Evolutionary conservation across 2,329 filamentous ascomycete species (phyloP).

Genomic region (Fusarium illudens): DNA sequence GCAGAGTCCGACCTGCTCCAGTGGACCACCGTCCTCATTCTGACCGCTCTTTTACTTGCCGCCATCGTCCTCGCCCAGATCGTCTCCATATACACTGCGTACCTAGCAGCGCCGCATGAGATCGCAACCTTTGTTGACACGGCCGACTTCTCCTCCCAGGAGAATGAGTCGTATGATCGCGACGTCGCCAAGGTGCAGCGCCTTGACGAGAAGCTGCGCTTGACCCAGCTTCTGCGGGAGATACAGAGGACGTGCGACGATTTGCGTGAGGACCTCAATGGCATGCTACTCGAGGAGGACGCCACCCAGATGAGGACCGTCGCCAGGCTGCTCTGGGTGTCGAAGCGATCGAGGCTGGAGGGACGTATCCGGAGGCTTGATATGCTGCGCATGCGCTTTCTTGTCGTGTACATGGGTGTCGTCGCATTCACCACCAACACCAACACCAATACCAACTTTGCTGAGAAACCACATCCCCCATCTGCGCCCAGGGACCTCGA

Average conservation of each 20-base stretch:
- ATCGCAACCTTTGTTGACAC: conserved; percentile 66
- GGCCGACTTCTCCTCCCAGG: conserved; percentile 68
- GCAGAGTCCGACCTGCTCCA: conserved; percentile 60
- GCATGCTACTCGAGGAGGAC: conserved; percentile 58
- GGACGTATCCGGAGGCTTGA: conserved; percentile 67
- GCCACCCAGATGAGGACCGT: conserved; percentile 54
- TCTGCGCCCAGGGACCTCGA: conserved; percentile 47
- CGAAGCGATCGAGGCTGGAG: conserved; percentile 62
- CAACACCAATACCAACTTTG: conserved; percentile 36
- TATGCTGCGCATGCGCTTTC: conserved; percentile 69
- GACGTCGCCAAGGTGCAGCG: conserved; percentile 66
- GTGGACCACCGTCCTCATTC: conserved; percentile 66
- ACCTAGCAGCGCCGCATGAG: conserved; percentile 66
- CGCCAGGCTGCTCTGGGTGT: conserved; percentile 67
- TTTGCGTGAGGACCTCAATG: conserved; percentile 67
- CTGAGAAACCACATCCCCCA: conserved; percentile 47
- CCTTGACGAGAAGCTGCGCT: conserved; percentile 69
- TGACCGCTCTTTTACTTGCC: conserved; percentile 66
- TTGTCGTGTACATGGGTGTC: conserved; percentile 71
- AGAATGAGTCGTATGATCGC: conserved; percentile 71
- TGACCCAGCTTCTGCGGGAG: conserved; percentile 66
- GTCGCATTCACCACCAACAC: conserved; percentile 49
- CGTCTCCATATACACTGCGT: conserved; percentile 63
- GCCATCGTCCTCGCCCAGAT: conserved; percentile 63
- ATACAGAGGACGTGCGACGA: conserved; percentile 69